Conservation (phyloP, 306 rosid species). For the Quercus berberidifolia region DNA sequence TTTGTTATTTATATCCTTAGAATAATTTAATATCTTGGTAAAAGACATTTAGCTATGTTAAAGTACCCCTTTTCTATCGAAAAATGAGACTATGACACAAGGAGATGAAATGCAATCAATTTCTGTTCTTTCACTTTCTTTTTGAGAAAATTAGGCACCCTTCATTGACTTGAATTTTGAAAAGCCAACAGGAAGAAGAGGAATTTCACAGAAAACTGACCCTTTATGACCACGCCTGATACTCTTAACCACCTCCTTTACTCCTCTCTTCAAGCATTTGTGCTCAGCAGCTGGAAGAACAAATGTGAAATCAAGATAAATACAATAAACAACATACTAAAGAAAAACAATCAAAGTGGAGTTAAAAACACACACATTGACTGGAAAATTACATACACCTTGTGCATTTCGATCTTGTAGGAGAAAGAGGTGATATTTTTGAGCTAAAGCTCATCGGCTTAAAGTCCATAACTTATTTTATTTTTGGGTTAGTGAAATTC, state of each 20-base stretch:
- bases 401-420: background rate
- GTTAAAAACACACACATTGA: background rate
- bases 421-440: background rate
- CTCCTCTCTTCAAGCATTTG: constrained; percentile 94
- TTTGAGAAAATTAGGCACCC: background rate
- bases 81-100: background rate
- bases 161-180: background rate
- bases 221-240: constrained; percentile 90
- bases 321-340: background rate
- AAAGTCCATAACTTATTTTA: background rate
- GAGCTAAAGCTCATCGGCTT: background rate
- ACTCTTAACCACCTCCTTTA: constrained; percentile 92
- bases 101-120: background rate
- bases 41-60: background rate
- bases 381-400: too few relatives aligned
- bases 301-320: background rate
- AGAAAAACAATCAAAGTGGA: background rate
- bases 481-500: background rate
- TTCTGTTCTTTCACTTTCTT: background rate
- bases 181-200: background rate
- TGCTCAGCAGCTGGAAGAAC: constrained; percentile 66
- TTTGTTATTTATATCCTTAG: background rate
- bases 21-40: background rate
- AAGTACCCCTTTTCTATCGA: background rate
- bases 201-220: constrained; percentile 29